phyloP scores from a whole-genome alignment of 371 early-diverging fungal species.

The Apophysomyces elegans region DNA sequence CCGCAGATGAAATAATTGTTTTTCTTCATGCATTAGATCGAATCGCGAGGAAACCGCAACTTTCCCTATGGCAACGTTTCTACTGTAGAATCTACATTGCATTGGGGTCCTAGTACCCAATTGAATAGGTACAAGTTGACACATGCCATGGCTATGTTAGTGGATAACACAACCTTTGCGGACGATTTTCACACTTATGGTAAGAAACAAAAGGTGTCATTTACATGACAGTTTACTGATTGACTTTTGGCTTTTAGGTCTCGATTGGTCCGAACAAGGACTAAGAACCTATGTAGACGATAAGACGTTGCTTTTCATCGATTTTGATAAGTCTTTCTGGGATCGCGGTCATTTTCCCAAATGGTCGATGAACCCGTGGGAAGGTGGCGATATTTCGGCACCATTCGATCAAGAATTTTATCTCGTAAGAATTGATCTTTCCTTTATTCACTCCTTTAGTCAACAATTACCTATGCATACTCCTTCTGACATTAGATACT shows the following conservation, averaged over 20 bases:
- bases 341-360: slow-evolving; percentile 50
- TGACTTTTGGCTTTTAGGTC: slow-evolving; percentile 14
- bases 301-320: slow-evolving; percentile 55
- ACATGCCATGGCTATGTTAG: slow-evolving; percentile 36
- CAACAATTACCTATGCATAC: too few relatives aligned
- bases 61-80: slow-evolving; percentile 54
- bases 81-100: slow-evolving; percentile 56
- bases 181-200: slow-evolving; percentile 52
- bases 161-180: slow-evolving; percentile 41
- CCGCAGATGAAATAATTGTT: neutral
- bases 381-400: slow-evolving; percentile 50
- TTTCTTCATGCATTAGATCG: slow-evolving; percentile 34
- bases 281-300: slow-evolving; percentile 67
- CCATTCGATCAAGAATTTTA: slow-evolving; percentile 74
- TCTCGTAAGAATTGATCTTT: slow-evolving; percentile 33
- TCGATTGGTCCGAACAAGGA: slow-evolving; percentile 69
- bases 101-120: slow-evolving; percentile 63
- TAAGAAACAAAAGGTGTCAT: neutral
- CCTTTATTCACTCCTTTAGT: too few relatives aligned
- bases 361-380: slow-evolving; percentile 61
- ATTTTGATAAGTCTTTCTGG: slow-evolving; percentile 56
- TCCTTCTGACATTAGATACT: slow-evolving; percentile 40
- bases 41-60: slow-evolving; percentile 64
- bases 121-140: slow-evolving; percentile 49
- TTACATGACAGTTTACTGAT: neutral